Evolutionary conservation across 202 grass and related monocot species (phyloP).

Genomic region (Digitaria exilis): DNA sequence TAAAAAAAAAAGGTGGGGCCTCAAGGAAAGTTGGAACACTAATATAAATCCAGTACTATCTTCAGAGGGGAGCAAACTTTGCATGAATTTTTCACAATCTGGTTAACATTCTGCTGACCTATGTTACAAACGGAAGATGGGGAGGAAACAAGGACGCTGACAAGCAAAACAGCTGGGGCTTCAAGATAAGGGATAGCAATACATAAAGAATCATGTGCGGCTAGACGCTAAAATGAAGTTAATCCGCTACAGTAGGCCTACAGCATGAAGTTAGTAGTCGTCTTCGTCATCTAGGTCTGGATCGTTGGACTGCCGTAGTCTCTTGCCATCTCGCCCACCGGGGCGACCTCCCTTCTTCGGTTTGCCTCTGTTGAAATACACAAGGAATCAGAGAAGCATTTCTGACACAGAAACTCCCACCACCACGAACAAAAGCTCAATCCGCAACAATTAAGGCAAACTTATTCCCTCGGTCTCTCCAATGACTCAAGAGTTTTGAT

Average conservation of each 20-base stretch:
- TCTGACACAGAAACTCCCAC: background rate
- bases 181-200: slow-evolving; percentile 3
- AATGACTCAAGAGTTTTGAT: background rate
- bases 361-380: slow-evolving; percentile 66
- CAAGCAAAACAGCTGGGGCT: background rate
- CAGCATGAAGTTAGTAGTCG: slow-evolving; percentile 60
- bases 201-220: slow-evolving; percentile 26
- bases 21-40: background rate
- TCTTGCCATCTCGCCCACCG: slow-evolving; percentile 79
- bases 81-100: background rate
- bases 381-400: background rate
- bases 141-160: background rate
- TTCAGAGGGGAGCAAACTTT: background rate
- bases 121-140: slow-evolving; percentile 28
- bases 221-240: slow-evolving; percentile 24
- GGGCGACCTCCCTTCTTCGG: slow-evolving; percentile 93
- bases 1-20: too few relatives aligned
- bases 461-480: background rate
- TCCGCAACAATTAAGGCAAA: background rate
- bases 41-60: background rate
- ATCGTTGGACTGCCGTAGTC: slow-evolving; percentile 73
- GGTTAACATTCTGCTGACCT: slow-evolving; percentile 20
- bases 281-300: slow-evolving; percentile 95
- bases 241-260: slow-evolving; percentile 8
- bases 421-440: background rate